Evolutionary conservation across 805 yeast species (phyloP), one percentile per base, ranked within the genome.

Genomic region (Wickerhamiella vanderwaltii): DNA sequence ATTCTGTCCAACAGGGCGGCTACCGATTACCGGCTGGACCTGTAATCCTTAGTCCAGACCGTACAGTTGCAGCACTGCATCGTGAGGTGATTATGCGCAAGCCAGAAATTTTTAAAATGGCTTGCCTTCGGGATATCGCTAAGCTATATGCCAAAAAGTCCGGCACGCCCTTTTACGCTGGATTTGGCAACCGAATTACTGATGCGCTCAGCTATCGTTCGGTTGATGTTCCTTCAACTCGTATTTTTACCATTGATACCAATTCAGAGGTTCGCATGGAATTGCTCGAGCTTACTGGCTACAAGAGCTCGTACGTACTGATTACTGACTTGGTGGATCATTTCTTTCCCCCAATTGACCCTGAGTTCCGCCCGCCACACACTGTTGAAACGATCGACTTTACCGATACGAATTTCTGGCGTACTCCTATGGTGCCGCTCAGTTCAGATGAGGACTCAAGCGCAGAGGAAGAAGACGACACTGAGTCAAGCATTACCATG

Each of bases 51-150:
- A 82, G 94, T 26, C 98, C 98, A 0, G 98, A 91, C 61, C 63
- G 98, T 51, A 88, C 97, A 0, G 84, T 91, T 66, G 97, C 97
- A 3, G 98, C 98, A 0, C 64, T 91, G 42, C 72, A 73, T 52
- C 70, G 98, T 48, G 98, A 91, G 57, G 93, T 91, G 20, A 88
- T 91, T 35, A 63, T 88, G 55, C 84, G 87, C 50, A 88, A 88
- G 56, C 98, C 98, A 0, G 97, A 91, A 60, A 91, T 91, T n/a
- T 91, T 91, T 68, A 91, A 91, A 55, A 91, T 91, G 87, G 94
- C 98, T 1, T 88, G 97, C 60, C 65, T 91, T 46, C 76, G 79
- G 42, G 98, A 91, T 63, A 77, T 91, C 46, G 75, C 76, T 53
- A 71, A 77, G 34, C 65, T 91, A 16, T 88, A 81, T 60, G 74